Conservation (phyloP, 345 rosid species). For the Noccaea caerulescens region DNA sequence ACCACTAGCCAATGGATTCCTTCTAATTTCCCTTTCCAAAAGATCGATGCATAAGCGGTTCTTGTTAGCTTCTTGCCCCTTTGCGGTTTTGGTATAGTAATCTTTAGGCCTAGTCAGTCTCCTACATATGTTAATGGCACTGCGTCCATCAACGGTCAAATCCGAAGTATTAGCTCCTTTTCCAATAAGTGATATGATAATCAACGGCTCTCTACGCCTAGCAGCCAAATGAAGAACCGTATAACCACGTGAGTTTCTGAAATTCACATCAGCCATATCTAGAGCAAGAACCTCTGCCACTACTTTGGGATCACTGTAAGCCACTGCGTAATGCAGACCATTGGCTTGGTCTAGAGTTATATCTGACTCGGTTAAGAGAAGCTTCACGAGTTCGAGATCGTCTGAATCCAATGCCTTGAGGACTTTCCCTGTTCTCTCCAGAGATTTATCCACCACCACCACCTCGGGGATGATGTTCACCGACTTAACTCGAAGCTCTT, state of each 20-base stretch:
- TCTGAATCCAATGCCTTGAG: conserved; percentile 93
- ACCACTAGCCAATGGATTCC: conserved; percentile 66
- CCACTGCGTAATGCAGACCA: conserved; percentile 88
- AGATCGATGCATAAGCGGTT: conserved; percentile 79
- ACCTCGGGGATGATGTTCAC: conserved; percentile 23
- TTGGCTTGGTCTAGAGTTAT: conserved; percentile 76
- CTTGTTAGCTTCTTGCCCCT: conserved; percentile 81
- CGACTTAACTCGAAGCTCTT: conserved; percentile 52
- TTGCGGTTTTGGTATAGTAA: conserved; percentile 68
- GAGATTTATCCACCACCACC: conserved; percentile 51
- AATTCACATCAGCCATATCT: conserved; percentile 73
- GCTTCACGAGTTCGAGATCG: conserved; percentile 88
- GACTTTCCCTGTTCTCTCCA: conserved; percentile 75
- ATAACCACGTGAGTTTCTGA: conserved; percentile 71
- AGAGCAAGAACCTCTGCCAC: conserved; percentile 76
- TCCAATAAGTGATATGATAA: conserved; percentile 65
- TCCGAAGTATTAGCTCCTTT: conserved; percentile 81
- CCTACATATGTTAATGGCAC: conserved; percentile 81
- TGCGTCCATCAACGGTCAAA: conserved; percentile 72
- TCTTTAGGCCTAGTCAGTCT: conserved; percentile 90
- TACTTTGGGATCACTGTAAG: conserved; percentile 92
- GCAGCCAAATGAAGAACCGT: conserved; percentile 91
- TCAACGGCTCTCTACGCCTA: conserved; percentile 78
- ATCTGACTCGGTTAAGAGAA: conserved; percentile 79
- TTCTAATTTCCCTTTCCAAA: conserved; percentile 80